Evolutionary conservation across 805 yeast species (phyloP).

Genomic region (Ogataea salicorniae): DNA sequence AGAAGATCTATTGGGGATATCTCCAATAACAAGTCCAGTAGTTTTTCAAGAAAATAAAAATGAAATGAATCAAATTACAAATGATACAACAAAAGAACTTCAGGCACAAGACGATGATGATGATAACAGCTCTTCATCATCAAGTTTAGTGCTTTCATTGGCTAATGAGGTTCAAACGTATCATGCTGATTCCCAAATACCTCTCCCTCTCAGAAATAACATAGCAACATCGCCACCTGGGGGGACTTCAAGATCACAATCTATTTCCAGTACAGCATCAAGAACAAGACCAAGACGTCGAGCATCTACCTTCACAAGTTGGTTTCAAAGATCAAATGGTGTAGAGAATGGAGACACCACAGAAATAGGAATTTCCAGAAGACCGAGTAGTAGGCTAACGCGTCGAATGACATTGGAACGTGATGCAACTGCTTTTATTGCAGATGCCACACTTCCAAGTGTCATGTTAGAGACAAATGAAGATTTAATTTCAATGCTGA

Average conservation of each 20-base stretch:
- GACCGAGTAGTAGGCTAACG: slow-evolving; percentile 7
- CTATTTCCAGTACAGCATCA: background rate
- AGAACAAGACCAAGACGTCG: background rate
- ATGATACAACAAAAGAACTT: too few species aligned
- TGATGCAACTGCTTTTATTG: slow-evolving; percentile 6
- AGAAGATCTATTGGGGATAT: too few species aligned
- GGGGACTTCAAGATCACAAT: background rate
- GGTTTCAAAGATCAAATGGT: slow-evolving; percentile 11
- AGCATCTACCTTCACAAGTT: slow-evolving; percentile 6
- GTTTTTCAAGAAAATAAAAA: too few species aligned
- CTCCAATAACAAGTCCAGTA: too few species aligned
- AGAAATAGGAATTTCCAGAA: background rate
- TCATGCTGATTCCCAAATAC: too few species aligned
- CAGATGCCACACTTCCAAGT: slow-evolving; percentile 12
- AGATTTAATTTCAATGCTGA: slow-evolving; percentile 13
- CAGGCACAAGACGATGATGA: too few species aligned
- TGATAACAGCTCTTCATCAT: too few species aligned
- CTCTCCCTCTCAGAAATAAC: background rate
- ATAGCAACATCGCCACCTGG: background rate
- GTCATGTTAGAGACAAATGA: slow-evolving; percentile 8
- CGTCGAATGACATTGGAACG: background rate
- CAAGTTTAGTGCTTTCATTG: too few species aligned
- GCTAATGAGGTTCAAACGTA: too few species aligned
- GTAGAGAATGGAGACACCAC: background rate
- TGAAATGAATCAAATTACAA: too few species aligned